Conservation (phyloP, 495 filamentous ascomycete genomes). For the Aspergillus hancockii region DNA sequence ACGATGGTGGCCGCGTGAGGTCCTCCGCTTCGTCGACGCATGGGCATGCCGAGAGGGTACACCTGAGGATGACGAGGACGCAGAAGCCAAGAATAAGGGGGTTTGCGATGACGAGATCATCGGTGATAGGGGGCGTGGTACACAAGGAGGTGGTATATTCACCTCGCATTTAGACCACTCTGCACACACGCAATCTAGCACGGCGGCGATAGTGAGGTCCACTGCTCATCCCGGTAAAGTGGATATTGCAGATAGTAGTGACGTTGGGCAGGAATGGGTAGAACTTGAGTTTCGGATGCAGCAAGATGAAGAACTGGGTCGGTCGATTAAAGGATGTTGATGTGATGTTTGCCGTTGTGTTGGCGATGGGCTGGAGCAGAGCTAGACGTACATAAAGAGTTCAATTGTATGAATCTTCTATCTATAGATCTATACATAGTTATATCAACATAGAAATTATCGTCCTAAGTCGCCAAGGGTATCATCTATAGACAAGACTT, state of each 20-base stretch:
- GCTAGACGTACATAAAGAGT: neutral
- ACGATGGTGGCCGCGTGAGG: slow-evolving; percentile 60
- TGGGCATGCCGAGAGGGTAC: slow-evolving; percentile 72
- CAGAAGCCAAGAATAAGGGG: slow-evolving; percentile 16
- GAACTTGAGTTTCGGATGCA: slow-evolving; percentile 22
- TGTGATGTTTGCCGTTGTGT: neutral
- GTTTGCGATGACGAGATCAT: neutral
- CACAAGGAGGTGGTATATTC: neutral
- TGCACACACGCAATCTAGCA: neutral
- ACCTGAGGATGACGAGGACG: slow-evolving; percentile 61
- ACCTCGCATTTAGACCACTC: neutral
- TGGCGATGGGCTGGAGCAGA: neutral
- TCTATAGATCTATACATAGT: slow-evolving; percentile 7
- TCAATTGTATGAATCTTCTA: neutral
- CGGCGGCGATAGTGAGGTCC: neutral
- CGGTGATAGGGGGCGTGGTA: neutral
- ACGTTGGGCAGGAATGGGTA: slow-evolving; percentile 29
- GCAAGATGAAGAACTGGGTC: slow-evolving; percentile 28
- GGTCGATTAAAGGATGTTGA: slow-evolving; percentile 6
- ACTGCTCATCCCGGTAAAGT: neutral
- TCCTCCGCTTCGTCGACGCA: slow-evolving; percentile 63
- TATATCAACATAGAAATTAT: slow-evolving; percentile 1
- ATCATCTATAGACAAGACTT: neutral
- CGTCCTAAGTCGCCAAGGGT: neutral
- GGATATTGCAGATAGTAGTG: neutral